Evolutionary conservation across 2,329 filamentous ascomycete species (phyloP).

Genomic region (Aspergillus ochraceus): DNA sequence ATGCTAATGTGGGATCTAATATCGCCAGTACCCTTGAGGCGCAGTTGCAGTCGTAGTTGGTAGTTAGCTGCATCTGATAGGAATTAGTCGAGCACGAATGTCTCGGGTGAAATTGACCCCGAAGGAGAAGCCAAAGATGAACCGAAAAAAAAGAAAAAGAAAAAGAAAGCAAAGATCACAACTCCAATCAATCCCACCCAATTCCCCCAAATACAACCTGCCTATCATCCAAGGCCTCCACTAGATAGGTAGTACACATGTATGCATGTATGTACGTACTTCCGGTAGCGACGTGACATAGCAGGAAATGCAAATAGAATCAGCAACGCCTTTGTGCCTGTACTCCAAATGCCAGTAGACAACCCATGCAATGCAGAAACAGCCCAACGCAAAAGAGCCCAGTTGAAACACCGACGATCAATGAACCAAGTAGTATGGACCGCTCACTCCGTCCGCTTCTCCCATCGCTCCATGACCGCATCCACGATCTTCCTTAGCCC

Average conservation of each 20-base stretch:
- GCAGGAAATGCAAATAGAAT: neutral
- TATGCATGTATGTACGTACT: neutral
- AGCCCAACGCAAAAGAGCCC: neutral
- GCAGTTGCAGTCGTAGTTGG: neutral
- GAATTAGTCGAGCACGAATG: neutral
- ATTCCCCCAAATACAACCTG: neutral
- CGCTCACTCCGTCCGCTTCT: constrained; percentile 8
- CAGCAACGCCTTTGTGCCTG: too few relatives aligned
- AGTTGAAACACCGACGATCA: too few relatives aligned
- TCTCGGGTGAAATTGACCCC: neutral
- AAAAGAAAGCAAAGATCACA: neutral
- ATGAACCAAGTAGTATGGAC: too few relatives aligned
- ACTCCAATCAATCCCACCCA: neutral
- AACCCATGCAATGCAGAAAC: too few relatives aligned
- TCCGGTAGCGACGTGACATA: too few relatives aligned
- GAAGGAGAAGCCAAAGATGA: too few relatives aligned
- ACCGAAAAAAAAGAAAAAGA: neutral
- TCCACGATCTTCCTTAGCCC: constrained; percentile 74
- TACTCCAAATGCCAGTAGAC: too few relatives aligned
- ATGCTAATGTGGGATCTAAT: neutral
- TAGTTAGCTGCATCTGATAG: neutral
- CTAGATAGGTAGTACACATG: neutral
- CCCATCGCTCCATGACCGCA: constrained; percentile 59
- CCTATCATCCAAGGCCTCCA: neutral
- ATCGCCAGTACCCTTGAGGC: too few relatives aligned